Base-by-base conservation (phyloP, 495 filamentous ascomycete species). In the Penicillium nucicola region DNA sequence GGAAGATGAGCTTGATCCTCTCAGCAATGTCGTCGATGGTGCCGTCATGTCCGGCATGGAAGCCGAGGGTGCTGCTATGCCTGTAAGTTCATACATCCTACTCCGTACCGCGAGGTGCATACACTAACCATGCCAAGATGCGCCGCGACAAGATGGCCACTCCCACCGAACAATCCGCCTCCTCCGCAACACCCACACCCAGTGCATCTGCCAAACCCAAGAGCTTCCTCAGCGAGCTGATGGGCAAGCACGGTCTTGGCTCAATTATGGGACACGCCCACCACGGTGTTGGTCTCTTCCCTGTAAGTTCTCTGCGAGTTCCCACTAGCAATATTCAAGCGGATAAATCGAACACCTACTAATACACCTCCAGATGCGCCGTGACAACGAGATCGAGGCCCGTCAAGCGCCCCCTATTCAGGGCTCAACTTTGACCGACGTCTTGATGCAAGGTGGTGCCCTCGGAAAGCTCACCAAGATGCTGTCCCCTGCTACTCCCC, bases 251-350 rank as follows among this genome's bases (percentile, higher is more conserved):
- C 4, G 62, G 62, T 4, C 62, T 65, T 1, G 62, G 53, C 22
- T 23, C 18, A 1, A 42, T 65, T 8, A 47, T 60, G 19, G 53
- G 53, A 11, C 53, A 55, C 39, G 18, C 55, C 13, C 32, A 62
- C 17, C 62, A 65, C 48, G 62, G 62, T 23, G 12, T 65, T 42
- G 62, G 62, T 13, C 28, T 65, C 2, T 19, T 62, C 7, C 58
- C 58, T 1, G 62, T 65, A 55, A 6, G 55, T 59, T 2, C 9
- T 32, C 11, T 14, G n/a, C n/a, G n/a, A n/a, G n/a, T n/a, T n/a
- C n/a, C n/a, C n/a, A n/a, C n/a, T n/a, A n/a, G n/a, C n/a, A n/a
- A n/a, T n/a, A n/a, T n/a, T n/a, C n/a, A n/a, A n/a, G n/a, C n/a
- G n/a, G n/a, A n/a, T n/a, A n/a, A n/a, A n/a, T n/a, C n/a, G n/a